Base-by-base conservation (phyloP, 2,329 filamentous ascomycete species). In the Hymenoscyphus scutula region DNA sequence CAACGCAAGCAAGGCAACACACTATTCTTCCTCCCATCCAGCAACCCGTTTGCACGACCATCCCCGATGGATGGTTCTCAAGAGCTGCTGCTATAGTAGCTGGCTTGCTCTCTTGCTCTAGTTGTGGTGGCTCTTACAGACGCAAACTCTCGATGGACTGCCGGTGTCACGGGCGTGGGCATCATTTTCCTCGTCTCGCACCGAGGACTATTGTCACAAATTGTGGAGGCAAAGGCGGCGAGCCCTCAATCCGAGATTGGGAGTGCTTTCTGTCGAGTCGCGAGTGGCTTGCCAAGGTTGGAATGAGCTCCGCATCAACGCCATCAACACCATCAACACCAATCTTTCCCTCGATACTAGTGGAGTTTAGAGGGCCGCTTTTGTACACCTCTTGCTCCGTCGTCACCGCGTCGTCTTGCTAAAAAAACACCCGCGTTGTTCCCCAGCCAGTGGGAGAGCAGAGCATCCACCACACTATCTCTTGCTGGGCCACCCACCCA, bases 351-450 rank as follows among this genome's bases (percentile, higher is more conserved):
- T 32, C 5, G 34, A 37, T 13, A 37, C 34, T 37, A 5, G 34
- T 37, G 34, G 25, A 27, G 53, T 10, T 54, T 48, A 34, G 51
- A 17, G 15, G 59, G 51, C 59, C 57, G 51, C 62, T 56, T 56
- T 51, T 29, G 27, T 19, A n/a, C 45, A 45, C 53, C 60, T 61
- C 51, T 56, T 60, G 53, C 37, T 61, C 55, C 55, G 62, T 66
- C 66, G 59, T 38, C 63, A 63, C 67, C 65, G 62, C 68, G 65
- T 68, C 65, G 64, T 68, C 64, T 61, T 64, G 62, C 62, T 60
- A 56, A 62, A 62, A 62, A 62, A 60, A 45, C 62, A 66, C 58
- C 60, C 60, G 61, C 58, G 27, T 51, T 55, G 53, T 62, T 32
- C 61, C 38, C 53, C 27, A 37, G 19, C 58, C 59, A 56, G 27